Evolutionary conservation across 2,329 filamentous ascomycete genomes (phyloP).

Genomic region (Macrophomina pseudophaseolina): DNA sequence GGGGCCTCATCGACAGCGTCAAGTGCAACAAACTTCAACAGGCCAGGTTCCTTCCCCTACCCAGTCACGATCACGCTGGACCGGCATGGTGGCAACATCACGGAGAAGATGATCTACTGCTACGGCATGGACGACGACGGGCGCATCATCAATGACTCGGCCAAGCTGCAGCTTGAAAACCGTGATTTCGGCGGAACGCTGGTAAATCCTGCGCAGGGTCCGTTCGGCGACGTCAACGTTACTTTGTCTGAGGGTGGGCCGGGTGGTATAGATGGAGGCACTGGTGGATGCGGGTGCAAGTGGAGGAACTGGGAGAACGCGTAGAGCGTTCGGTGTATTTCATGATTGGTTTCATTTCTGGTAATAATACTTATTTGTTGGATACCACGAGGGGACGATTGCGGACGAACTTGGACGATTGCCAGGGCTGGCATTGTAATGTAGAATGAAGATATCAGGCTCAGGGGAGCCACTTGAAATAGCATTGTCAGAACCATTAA

Average conservation of each 20-base stretch:
- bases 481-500: neutral
- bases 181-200: conserved; percentile 56
- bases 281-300: conserved; percentile 63
- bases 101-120: conserved; percentile 65
- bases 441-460: conserved; percentile 10
- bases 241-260: conserved; percentile 32
- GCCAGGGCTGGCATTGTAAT: conserved; percentile 13
- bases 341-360: neutral
- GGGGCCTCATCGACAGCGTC: conserved; percentile 40
- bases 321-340: neutral
- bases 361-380: neutral
- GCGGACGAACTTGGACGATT: conserved; percentile 2
- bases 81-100: conserved; percentile 61
- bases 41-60: conserved; percentile 65
- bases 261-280: conserved; percentile 63
- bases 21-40: conserved; percentile 52
- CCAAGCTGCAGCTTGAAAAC: conserved; percentile 59
- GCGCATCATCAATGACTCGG: conserved; percentile 51
- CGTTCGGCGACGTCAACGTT: conserved; percentile 45
- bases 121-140: conserved; percentile 59
- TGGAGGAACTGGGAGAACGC: conserved; percentile 60
- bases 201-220: conserved; percentile 56
- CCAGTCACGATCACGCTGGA: conserved; percentile 65
- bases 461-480: conserved; percentile 2
- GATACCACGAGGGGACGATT: conserved; percentile 21